Percentiles rank a stretch among this genome's conserved stretches.
These are phyloP conservation scores for Candida sp. DNA, from an alignment of 1,139 yeast genomes.

Conservation along the genomic window DNA sequence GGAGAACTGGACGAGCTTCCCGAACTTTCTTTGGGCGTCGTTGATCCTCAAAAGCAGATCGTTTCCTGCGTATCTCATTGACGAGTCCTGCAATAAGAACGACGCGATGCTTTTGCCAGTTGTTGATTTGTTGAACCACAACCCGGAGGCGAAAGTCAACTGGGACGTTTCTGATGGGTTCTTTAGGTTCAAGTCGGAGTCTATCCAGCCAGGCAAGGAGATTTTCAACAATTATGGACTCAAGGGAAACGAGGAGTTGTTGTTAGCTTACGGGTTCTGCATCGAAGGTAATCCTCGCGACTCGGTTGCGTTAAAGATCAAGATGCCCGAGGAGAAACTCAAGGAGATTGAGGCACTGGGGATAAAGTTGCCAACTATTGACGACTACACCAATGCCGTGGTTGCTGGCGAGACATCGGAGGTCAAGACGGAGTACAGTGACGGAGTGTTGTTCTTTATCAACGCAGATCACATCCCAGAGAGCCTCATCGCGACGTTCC, in stretches of 20 bases:
- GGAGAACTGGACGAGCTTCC: slow-evolving; percentile 64
- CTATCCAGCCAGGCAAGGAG: slow-evolving; percentile 41
- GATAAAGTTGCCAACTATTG: slow-evolving; percentile 48
- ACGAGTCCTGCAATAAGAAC: slow-evolving; percentile 28
- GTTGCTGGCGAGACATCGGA: slow-evolving; percentile 17
- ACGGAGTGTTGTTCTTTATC: slow-evolving; percentile 51
- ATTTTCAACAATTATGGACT: slow-evolving; percentile 84
- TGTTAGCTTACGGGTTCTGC: slow-evolving; percentile 73
- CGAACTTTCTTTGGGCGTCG: slow-evolving; percentile 75
- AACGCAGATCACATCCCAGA: slow-evolving; percentile 45
- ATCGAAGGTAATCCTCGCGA: slow-evolving; percentile 66
- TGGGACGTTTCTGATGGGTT: slow-evolving; percentile 51
- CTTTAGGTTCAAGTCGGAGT: slow-evolving; percentile 36
- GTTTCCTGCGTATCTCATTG: slow-evolving; percentile 65
- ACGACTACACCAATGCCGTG: slow-evolving; percentile 52
- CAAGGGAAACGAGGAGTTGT: slow-evolving; percentile 80
- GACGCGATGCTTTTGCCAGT: slow-evolving; percentile 79
- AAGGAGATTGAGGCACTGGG: slow-evolving; percentile 40
- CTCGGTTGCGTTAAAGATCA: slow-evolving; percentile 59
- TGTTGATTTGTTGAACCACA: slow-evolving; percentile 79
- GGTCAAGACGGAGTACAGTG: slow-evolving; percentile 20
- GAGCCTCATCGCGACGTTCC: slow-evolving; percentile 53
- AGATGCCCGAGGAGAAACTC: slow-evolving; percentile 41
- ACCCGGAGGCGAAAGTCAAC: slow-evolving; percentile 59
- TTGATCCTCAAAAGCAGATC: slow-evolving; percentile 76